A percentile compares a stretch with the other conserved stretches of the same genome.
These are phyloP conservation scores for Xylariaceae sp. DNA, from an alignment of 2,329 filamentous ascomycete genomes.

Conservation along the genomic window DNA sequence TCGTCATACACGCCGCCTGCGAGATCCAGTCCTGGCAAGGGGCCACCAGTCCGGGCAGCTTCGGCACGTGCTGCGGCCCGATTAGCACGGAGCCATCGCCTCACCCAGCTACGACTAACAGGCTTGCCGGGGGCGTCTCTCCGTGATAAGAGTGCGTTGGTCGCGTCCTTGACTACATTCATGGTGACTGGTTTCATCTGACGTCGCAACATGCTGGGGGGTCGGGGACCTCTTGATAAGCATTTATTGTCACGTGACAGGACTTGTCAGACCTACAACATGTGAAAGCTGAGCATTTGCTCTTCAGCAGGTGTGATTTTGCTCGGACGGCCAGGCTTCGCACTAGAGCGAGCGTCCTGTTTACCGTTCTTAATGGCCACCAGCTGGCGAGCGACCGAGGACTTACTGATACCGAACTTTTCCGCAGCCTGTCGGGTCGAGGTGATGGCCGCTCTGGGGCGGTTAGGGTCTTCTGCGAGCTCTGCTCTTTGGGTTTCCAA, in stretches of 20 bases:
- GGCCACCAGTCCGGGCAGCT: neutral
- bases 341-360: neutral
- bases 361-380: slow-evolving; percentile 8
- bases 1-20: slow-evolving; percentile 1
- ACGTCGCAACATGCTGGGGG: slow-evolving; percentile 12
- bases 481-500: slow-evolving; percentile 9
- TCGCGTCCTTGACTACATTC: slow-evolving; percentile 9
- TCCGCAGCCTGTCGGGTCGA: slow-evolving; percentile 8
- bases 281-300: slow-evolving; percentile 12
- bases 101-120: slow-evolving; percentile 9
- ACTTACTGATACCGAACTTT: slow-evolving; percentile 9
- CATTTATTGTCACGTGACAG: too few relatives aligned
- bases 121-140: slow-evolving; percentile 2
- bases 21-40: neutral
- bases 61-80: slow-evolving; percentile 7
- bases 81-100: slow-evolving; percentile 6
- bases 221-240: too few relatives aligned
- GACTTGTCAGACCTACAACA: slow-evolving; percentile 11
- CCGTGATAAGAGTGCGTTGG: slow-evolving; percentile 9
- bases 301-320: slow-evolving; percentile 10
- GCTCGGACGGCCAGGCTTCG: slow-evolving; percentile 6
- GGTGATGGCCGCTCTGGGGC: slow-evolving; percentile 7
- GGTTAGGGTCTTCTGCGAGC: slow-evolving; percentile 10
- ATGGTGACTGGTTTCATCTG: slow-evolving; percentile 2
- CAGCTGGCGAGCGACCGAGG: slow-evolving; percentile 11